Base-by-base conservation (phyloP, 2,329 filamentous ascomycete species). In the Triangularia setosa region DNA sequence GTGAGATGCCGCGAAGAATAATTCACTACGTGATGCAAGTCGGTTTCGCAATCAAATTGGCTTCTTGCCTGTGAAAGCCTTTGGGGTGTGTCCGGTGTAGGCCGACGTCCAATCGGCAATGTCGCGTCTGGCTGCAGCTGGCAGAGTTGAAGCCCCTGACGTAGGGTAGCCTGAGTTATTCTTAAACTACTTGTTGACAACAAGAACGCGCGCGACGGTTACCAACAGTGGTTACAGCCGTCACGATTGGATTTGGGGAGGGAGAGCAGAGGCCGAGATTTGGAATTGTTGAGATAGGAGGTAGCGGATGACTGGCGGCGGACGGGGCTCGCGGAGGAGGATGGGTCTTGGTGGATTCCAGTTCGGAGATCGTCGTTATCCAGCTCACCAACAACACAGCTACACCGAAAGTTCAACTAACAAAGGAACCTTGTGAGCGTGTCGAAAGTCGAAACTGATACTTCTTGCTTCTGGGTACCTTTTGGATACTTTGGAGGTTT, bases 1-100 rank as follows among this genome's bases (percentile, higher is more conserved):
- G 58, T 58, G 62, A 53, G 63, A 62, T 62, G 64, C 56, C 21
- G 57, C 30, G 57, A 44, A 58, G 57, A 40, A 40, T 58, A 33
- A 44, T 58, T 58, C 33, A 58, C 57, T 58, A 58, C 57, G 52
- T 55, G 21, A 55, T 55, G 52, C 16, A 54, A 4, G 52, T 24
- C 35, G 30, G 21, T 54, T 53, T 23, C 9, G 24, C 48, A 54
- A 4, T 21, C 18, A 24, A 25, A 4, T 53, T 12, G 35, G n/a
- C 16, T 30, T 5, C 16, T 33, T 44, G 35, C 1, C n/a, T 18
- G 40, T 48, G 40, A 23, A 7, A 40, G 40, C 18, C n/a, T 23
- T 48, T 55, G 11, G 52, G 18, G 1, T 54, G 16, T 55, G 52
- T 24, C 23, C 25, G 52, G 52, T 3, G 52, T 55, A 27, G 25